These are phyloP conservation scores for Suhomyces kunorum DNA, from an alignment of 1,139 yeast genomes.

Conservation along the genomic window DNA sequence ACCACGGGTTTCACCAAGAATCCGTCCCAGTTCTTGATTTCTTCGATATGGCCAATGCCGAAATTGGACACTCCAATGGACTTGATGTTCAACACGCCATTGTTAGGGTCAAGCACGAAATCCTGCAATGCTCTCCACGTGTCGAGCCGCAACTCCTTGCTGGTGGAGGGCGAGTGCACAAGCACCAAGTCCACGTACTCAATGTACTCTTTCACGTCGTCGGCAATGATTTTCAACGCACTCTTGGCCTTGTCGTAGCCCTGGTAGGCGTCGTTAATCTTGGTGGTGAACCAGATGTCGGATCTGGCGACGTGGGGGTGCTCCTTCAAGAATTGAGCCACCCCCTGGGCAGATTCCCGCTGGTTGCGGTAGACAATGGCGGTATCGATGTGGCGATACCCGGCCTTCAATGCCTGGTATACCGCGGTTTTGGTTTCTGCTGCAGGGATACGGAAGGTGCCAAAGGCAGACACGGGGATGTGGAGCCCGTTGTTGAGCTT, in stretches of 20 bases:
- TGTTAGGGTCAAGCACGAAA: slow-evolving; percentile 28
- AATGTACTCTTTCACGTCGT: slow-evolving; percentile 36
- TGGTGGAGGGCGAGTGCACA: slow-evolving; percentile 37
- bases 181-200: slow-evolving; percentile 49
- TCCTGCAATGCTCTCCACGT: slow-evolving; percentile 48
- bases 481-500: slow-evolving; percentile 39
- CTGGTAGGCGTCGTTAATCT: slow-evolving; percentile 22
- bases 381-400: slow-evolving; percentile 72
- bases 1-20: slow-evolving; percentile 40
- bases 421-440: slow-evolving; percentile 31
- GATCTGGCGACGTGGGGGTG: slow-evolving; percentile 33
- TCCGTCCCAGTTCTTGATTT: slow-evolving; percentile 38
- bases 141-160: slow-evolving; percentile 34
- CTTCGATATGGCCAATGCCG: slow-evolving; percentile 38
- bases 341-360: slow-evolving; percentile 27
- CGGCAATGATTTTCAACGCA: slow-evolving; percentile 20
- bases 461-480: slow-evolving; percentile 46
- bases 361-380: slow-evolving; percentile 40
- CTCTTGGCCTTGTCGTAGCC: slow-evolving; percentile 26
- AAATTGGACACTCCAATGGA: slow-evolving; percentile 49
- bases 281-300: slow-evolving; percentile 41
- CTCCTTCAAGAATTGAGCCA: slow-evolving; percentile 47
- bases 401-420: slow-evolving; percentile 51
- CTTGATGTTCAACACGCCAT: slow-evolving; percentile 30
- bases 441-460: slow-evolving; percentile 33